Evolutionary conservation across 352 stramenopile genomes (phyloP).

Genomic region (Aphanomyces stellatus): DNA sequence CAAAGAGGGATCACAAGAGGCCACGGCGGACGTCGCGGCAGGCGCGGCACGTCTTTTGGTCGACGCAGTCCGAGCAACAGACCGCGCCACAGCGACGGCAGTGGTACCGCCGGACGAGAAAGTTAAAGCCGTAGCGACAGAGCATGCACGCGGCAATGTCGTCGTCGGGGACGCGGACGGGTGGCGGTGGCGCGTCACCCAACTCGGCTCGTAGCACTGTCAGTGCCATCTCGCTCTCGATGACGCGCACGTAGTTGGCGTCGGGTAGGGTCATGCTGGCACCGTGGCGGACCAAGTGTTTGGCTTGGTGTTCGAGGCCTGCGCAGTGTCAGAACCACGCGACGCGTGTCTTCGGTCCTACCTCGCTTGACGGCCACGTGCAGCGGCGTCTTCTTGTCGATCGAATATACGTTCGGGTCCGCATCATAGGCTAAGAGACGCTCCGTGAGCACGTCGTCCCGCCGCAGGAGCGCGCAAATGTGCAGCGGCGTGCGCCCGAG

Average conservation of each 20-base stretch:
- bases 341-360: constrained; percentile 17
- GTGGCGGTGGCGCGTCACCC: constrained; percentile 48
- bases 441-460: constrained; percentile 39
- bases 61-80: constrained; percentile 60
- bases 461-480: constrained; percentile 60
- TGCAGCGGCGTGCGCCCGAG: constrained; percentile 69
- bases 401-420: constrained; percentile 43
- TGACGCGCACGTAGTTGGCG: constrained; percentile 41
- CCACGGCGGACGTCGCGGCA: neutral
- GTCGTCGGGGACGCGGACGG: constrained; percentile 51
- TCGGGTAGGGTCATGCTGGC: constrained; percentile 66
- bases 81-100: constrained; percentile 64
- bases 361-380: constrained; percentile 74
- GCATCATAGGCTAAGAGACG: constrained; percentile 51
- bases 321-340: neutral
- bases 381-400: constrained; percentile 64
- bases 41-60: neutral
- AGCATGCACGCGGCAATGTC: constrained; percentile 61
- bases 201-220: constrained; percentile 8
- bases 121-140: constrained; percentile 55
- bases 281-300: constrained; percentile 51
- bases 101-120: constrained; percentile 65
- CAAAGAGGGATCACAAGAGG: neutral
- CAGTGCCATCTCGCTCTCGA: constrained; percentile 47
- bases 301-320: constrained; percentile 57